Evolutionary conservation across 495 filamentous ascomycete genomes (phyloP), one percentile per base, ranked within the genome.

Genomic region (Aeminium ludgeri): DNA sequence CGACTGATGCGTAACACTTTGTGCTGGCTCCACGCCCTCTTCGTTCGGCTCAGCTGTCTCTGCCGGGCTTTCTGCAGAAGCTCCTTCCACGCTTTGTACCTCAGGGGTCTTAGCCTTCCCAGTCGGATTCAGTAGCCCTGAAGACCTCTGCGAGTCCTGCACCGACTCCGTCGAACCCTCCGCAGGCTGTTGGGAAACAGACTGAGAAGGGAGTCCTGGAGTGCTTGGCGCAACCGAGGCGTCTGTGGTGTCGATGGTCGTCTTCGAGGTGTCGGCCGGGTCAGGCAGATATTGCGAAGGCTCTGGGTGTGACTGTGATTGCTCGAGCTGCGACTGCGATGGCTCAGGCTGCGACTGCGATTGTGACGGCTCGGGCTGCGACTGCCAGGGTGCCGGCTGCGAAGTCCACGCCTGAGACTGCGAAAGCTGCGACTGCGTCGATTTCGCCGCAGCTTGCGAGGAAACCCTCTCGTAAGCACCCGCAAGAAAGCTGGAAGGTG

Each of bases 401-500:
- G 23, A 25, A n/a, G n/a, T n/a, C n/a, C n/a, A n/a, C n/a, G n/a
- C n/a, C 8, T 25, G 23, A 3, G 8, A 8, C 23, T 25, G 23
- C 8, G 23, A 25, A 4, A 8, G 23, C 8, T 19, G 36, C 13
- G 11, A 23, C 23, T 25, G 23, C 4, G 23, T 25, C 23, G 23
- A 25, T 25, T 8, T 25, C 23, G 23, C 8, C 3, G 8, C 23
- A 25, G 23, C 30, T 16, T 39, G 39, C 5, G 37, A 48, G 17
- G 6, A 3, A 16, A 48, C 7, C n/a, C 6, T 35, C 38, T 42
- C 25, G 23, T 51, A 47, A 3, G 19, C 48, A 10, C 48, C 48
- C 17, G 44, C 44, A 10, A 15, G 10, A 20, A 38, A 46, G 44
- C 48, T 47, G 8, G 48, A 43, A 12, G 44, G 44, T n/a, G 48